A percentile compares a stretch with the other conserved stretches of the same genome.
Evolutionary conservation across 345 rosid genomes (phyloP).

Genomic region (Rhodamnia rubescens): DNA sequence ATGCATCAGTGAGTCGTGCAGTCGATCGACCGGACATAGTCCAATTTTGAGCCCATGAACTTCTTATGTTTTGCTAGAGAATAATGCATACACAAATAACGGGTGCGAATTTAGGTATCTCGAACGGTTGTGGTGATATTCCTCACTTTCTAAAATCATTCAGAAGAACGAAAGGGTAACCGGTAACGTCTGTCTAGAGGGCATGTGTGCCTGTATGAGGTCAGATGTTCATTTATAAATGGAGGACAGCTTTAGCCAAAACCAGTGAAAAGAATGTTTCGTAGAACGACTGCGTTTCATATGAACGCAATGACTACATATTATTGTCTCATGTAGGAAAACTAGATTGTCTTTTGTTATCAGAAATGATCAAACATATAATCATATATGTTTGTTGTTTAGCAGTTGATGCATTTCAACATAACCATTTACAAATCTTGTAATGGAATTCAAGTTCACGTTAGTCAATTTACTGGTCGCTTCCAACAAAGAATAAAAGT

Average conservation of each 20-base stretch:
- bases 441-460: background rate
- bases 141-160: background rate
- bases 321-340: background rate
- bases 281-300: background rate
- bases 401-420: background rate
- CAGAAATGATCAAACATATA: background rate
- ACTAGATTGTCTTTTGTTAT: background rate
- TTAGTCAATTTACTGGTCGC: background rate
- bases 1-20: too few species aligned
- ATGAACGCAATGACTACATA: background rate
- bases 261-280: background rate
- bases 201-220: background rate
- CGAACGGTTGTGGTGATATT: background rate
- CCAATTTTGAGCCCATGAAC: too few species aligned
- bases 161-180: background rate
- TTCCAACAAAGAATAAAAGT: background rate
- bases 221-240: background rate
- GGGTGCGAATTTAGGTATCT: background rate
- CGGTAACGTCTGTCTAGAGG: background rate
- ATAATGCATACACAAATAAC: too few species aligned
- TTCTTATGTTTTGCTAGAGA: too few species aligned
- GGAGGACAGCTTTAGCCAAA: background rate
- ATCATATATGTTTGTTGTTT: background rate
- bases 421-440: background rate
- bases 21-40: too few species aligned